phyloP scores from a whole-genome alignment of 345 rosid species.

The Linum trigynum region DNA sequence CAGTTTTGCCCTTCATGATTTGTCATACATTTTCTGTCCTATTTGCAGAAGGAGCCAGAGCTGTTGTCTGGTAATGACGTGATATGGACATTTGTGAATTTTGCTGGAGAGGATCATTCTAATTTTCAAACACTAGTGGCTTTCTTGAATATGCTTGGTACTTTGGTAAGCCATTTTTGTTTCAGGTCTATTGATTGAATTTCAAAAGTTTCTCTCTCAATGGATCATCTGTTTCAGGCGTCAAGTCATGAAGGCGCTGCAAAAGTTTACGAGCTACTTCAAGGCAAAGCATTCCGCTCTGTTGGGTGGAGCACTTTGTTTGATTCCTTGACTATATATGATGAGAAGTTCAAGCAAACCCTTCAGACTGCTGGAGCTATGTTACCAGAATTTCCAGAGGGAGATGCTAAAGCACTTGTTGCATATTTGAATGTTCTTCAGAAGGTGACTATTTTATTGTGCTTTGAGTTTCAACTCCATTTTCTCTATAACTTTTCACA shows the following conservation, averaged over 20 bases:
- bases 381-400: conserved; percentile 88
- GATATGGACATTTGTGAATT: conserved; percentile 92
- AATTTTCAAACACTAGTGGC: conserved; percentile 91
- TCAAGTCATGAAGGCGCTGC: conserved; percentile 88
- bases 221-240: conserved; percentile 48
- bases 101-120: conserved; percentile 98
- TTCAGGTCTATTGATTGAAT: conserved; percentile 1
- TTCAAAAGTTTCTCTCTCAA: conserved; percentile 12
- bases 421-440: conserved; percentile 91
- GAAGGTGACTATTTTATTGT: conserved; percentile 42
- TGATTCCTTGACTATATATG: conserved; percentile 74
- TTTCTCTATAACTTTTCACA: neutral
- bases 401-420: conserved; percentile 93
- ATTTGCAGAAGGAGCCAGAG: conserved; percentile 79
- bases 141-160: conserved; percentile 83
- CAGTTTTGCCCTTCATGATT: neutral
- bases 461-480: neutral
- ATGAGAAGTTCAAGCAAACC: conserved; percentile 85
- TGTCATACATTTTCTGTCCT: conserved; percentile 9
- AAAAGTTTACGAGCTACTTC: conserved; percentile 80
- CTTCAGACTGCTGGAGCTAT: conserved; percentile 75
- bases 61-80: conserved; percentile 85
- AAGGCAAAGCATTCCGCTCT: conserved; percentile 76
- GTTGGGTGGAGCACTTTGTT: conserved; percentile 93
- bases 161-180: conserved; percentile 55